Conservation (phyloP, 345 rosid genomes). For the Arabidopsis arenosa region DNA sequence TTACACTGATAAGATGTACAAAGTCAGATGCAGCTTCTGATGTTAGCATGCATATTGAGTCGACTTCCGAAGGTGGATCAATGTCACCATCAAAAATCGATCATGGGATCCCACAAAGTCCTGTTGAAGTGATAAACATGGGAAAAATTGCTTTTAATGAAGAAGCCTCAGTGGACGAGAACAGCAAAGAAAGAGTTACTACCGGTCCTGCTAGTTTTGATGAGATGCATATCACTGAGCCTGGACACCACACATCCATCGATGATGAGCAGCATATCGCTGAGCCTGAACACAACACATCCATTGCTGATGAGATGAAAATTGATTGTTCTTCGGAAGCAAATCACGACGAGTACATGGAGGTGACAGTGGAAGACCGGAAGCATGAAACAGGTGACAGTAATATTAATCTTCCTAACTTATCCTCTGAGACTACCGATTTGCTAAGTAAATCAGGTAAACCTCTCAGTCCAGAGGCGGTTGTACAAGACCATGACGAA, state of each 20-base stretch:
- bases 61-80: slow-evolving; percentile 36
- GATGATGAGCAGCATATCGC: slow-evolving; percentile 28
- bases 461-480: slow-evolving; percentile 40
- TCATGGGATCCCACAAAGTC: slow-evolving; percentile 20
- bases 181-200: slow-evolving; percentile 33
- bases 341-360: slow-evolving; percentile 34
- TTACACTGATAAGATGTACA: slow-evolving; percentile 31
- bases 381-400: slow-evolving; percentile 49
- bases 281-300: slow-evolving; percentile 32
- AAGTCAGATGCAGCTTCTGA: slow-evolving; percentile 31
- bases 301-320: slow-evolving; percentile 32
- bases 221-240: slow-evolving; percentile 29
- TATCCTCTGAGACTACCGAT: slow-evolving; percentile 39
- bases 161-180: slow-evolving; percentile 25
- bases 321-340: slow-evolving; percentile 29
- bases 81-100: slow-evolving; percentile 27
- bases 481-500: slow-evolving; percentile 42
- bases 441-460: slow-evolving; percentile 45
- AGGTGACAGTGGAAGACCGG: slow-evolving; percentile 41
- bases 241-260: slow-evolving; percentile 31
- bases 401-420: slow-evolving; percentile 44
- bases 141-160: slow-evolving; percentile 34
- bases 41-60: slow-evolving; percentile 27
- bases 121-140: slow-evolving; percentile 33
- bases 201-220: slow-evolving; percentile 28